Percentiles rank a stretch among this genome's conserved stretches.
phyloP scores from a whole-genome alignment of 768 basidiomycete genomes.

The Rubroboletus satanas region DNA sequence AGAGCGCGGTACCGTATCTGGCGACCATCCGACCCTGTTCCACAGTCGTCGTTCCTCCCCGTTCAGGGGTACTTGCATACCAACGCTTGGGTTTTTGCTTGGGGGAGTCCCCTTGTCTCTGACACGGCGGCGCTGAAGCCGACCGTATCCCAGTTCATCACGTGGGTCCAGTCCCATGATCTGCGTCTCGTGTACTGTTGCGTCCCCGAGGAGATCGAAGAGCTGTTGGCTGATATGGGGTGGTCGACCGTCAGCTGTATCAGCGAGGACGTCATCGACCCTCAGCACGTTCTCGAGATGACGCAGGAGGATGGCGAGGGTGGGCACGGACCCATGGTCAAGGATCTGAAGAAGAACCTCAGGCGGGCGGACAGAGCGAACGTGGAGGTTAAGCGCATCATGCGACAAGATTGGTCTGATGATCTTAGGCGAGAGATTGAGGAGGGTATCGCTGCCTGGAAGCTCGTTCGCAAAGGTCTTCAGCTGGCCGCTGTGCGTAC shows the following conservation, averaged over 20 bases:
- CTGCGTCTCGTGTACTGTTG: conserved; percentile 60
- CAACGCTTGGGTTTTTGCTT: conserved; percentile 53
- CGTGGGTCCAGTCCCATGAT: conserved; percentile 40
- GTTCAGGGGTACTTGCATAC: conserved; percentile 59
- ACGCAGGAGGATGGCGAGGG: conserved; percentile 36
- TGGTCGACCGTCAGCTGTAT: conserved; percentile 65
- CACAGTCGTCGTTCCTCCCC: conserved; percentile 40
- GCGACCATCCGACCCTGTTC: conserved; percentile 31
- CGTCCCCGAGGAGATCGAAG: conserved; percentile 49
- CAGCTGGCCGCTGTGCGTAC: conserved; percentile 49
- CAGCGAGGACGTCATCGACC: conserved; percentile 56
- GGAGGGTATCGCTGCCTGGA: conserved; percentile 55
- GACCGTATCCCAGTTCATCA: conserved; percentile 40
- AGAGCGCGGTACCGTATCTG: conserved; percentile 49
- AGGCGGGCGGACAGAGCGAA: conserved; percentile 53
- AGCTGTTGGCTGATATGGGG: conserved; percentile 46
- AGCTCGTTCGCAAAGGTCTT: conserved; percentile 45
- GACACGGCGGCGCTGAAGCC: conserved; percentile 33
- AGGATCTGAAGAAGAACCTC: conserved; percentile 60
- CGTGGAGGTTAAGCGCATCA: conserved; percentile 43
- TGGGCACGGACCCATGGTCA: conserved; percentile 40
- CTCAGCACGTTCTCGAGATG: conserved; percentile 42
- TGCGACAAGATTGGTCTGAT: conserved; percentile 36
- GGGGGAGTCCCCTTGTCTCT: conserved; percentile 61
- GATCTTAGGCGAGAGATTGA: conserved; percentile 47